phyloP scores from a whole-genome alignment of 2,329 filamentous ascomycete genomes.

The Fusarium nurragi region DNA sequence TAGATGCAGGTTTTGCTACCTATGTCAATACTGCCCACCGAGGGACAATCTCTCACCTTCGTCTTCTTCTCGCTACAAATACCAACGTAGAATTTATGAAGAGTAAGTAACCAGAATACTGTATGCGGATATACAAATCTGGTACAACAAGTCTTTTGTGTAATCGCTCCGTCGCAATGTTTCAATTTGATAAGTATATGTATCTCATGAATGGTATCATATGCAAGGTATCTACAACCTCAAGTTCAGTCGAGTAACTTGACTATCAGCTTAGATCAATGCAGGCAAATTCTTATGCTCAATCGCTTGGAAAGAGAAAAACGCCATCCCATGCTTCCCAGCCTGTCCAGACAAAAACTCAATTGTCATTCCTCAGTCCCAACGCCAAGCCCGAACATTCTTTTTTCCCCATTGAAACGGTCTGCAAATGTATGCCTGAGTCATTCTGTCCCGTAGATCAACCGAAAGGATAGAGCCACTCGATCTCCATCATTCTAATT shows the following conservation, averaged over 20 bases:
- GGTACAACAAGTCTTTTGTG: neutral
- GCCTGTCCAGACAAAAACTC: slow-evolving; percentile 19
- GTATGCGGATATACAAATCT: neutral
- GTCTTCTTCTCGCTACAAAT: too few relatives aligned
- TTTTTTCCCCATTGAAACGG: neutral
- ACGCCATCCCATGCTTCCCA: slow-evolving; percentile 42
- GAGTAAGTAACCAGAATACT: too few relatives aligned
- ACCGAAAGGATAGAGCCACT: neutral
- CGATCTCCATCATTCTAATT: neutral
- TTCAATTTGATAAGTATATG: neutral
- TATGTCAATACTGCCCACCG: too few relatives aligned
- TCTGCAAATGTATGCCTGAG: neutral
- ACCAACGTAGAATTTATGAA: too few relatives aligned
- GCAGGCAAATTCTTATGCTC: slow-evolving; percentile 7
- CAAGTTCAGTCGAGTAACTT: neutral
- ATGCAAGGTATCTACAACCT: neutral
- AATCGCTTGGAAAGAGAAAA: slow-evolving; percentile 14
- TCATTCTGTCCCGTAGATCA: neutral
- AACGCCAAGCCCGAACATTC: slow-evolving; percentile 34
- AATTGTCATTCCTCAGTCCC: slow-evolving; percentile 10
- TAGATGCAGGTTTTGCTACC: neutral
- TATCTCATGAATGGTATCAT: slow-evolving; percentile 23
- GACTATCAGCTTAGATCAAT: slow-evolving; percentile 15
- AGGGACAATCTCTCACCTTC: too few relatives aligned
- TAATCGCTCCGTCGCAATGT: neutral